A percentile compares a stretch with the other conserved stretches of the same genome.
These are phyloP conservation scores for Adenanthera pavonina DNA, from an alignment of 306 rosid species.

Conservation along the genomic window DNA sequence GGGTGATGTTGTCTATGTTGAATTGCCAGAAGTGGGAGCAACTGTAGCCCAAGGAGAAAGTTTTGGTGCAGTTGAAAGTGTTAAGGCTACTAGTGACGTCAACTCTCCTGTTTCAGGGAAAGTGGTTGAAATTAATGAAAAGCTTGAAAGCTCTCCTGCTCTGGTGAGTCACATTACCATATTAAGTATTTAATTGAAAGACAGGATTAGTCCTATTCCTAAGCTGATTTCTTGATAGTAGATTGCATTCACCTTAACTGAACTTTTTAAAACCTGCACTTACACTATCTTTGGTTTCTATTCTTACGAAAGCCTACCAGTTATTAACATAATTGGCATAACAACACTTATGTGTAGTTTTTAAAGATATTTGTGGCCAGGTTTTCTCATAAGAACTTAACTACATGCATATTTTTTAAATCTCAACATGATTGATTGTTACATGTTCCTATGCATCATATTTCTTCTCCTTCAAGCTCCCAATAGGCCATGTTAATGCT, in stretches of 20 bases:
- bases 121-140: constrained; percentile 72
- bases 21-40: constrained; percentile 80
- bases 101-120: constrained; percentile 90
- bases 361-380: neutral
- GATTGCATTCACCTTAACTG: neutral
- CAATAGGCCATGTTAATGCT: neutral
- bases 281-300: neutral
- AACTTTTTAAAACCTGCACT: neutral
- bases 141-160: constrained; percentile 81
- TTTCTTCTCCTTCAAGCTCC: neutral
- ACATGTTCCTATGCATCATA: neutral
- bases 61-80: constrained; percentile 97
- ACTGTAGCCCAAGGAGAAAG: constrained; percentile 65
- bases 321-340: neutral
- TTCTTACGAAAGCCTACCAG: neutral
- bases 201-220: constrained; percentile 7
- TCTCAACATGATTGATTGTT: neutral
- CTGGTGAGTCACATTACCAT: constrained; percentile 62
- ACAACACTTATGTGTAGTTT: neutral
- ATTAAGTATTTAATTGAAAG: neutral
- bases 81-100: constrained; percentile 94
- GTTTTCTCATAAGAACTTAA: neutral
- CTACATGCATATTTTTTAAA: neutral
- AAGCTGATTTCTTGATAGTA: neutral
- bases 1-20: constrained; percentile 95